A percentile compares a stretch with the other conserved stretches of the same genome.
phyloP scores from a whole-genome alignment of 768 basidiomycete species.

The Trametes sanguinea region DNA sequence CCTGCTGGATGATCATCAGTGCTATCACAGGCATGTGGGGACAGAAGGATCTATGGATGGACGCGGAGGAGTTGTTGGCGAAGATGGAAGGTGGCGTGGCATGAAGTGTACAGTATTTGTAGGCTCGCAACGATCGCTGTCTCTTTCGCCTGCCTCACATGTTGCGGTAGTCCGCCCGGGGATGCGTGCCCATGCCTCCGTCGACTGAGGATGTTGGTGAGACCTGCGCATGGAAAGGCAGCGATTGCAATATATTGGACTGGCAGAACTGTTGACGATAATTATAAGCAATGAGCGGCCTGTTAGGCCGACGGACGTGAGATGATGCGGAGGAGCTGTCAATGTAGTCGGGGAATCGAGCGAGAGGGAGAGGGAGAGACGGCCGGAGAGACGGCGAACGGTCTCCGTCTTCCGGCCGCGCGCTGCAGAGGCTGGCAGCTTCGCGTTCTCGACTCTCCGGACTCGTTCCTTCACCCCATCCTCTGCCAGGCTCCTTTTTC shows the following conservation, averaged over 20 bases:
- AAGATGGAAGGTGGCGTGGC: slow-evolving; percentile 1
- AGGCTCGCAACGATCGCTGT: not conserved
- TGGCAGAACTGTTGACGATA: too few relatives aligned
- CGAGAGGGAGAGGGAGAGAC: not conserved
- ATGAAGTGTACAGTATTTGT: not conserved
- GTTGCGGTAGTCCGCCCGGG: too few relatives aligned
- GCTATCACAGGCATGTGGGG: slow-evolving; percentile 71
- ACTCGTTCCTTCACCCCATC: slow-evolving; percentile 12
- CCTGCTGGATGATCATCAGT: slow-evolving; percentile 77
- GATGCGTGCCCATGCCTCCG: too few relatives aligned
- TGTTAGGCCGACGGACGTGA: not conserved
- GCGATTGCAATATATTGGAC: too few relatives aligned
- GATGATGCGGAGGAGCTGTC: slow-evolving; percentile 8
- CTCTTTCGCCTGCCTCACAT: too few relatives aligned
- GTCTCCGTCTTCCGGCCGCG: slow-evolving; percentile 9
- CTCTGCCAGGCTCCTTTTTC: not conserved
- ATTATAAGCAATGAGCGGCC: too few relatives aligned
- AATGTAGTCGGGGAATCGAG: not conserved
- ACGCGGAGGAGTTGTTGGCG: slow-evolving; percentile 59
- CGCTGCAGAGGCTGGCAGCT: slow-evolving; percentile 2
- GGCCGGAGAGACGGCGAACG: slow-evolving; percentile 10
- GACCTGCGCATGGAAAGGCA: too few relatives aligned
- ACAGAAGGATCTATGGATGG: slow-evolving; percentile 79
- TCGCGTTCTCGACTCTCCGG: not conserved
- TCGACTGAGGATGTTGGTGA: too few relatives aligned